Percentiles rank a stretch among this genome's conserved stretches.
Evolutionary conservation across 495 filamentous ascomycete genomes (phyloP).

Genomic region (Podospora appendiculata): DNA sequence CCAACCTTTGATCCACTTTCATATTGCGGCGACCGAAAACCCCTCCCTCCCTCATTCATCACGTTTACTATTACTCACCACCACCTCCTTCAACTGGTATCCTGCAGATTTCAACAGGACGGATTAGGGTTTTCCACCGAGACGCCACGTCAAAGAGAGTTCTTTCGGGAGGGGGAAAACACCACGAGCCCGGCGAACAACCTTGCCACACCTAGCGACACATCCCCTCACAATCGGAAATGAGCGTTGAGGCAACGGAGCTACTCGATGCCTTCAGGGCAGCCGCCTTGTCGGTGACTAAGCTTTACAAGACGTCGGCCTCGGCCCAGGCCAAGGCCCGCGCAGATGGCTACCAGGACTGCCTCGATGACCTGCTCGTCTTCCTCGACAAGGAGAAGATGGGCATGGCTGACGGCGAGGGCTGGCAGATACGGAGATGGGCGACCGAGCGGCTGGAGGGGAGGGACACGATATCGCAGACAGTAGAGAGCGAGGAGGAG

Average conservation of each 20-base stretch:
- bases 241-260: constrained; percentile 56
- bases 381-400: constrained; percentile 79
- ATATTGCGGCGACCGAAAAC: no score
- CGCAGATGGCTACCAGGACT: constrained; percentile 83
- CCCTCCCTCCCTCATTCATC: no score
- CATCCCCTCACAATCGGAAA: background rate
- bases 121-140: no score
- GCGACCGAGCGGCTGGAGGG: constrained; percentile 70
- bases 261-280: constrained; percentile 84
- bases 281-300: constrained; percentile 90
- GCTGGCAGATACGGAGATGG: constrained; percentile 76
- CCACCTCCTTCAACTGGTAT: no score
- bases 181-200: no score
- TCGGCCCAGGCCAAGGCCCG: constrained; percentile 66
- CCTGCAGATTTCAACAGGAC: no score
- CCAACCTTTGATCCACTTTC: no score
- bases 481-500: constrained; percentile 71
- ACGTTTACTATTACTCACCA: no score
- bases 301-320: constrained; percentile 86
- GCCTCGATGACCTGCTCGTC: constrained; percentile 76
- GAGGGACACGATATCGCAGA: constrained; percentile 32
- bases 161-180: no score
- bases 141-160: no score
- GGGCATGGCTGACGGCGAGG: constrained; percentile 70
- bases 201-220: no score